A percentile compares a stretch with the other conserved stretches of the same genome.
phyloP scores from a whole-genome alignment of 176 grass and related monocot species.

The Oryza glaberrima region DNA sequence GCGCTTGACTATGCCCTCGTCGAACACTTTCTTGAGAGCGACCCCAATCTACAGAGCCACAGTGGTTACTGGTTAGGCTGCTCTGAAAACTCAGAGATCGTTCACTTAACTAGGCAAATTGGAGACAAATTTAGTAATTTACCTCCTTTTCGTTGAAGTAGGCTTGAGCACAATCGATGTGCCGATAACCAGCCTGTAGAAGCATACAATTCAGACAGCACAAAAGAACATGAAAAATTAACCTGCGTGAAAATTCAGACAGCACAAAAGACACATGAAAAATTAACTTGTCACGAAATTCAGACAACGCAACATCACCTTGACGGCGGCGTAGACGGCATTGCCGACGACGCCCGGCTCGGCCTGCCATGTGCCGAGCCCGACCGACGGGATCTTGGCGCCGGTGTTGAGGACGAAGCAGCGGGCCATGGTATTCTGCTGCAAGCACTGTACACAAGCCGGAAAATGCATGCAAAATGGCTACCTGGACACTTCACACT shows the following conservation, averaged over 20 bases:
- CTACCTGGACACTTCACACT: not conserved
- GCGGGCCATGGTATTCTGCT: conserved; percentile 53
- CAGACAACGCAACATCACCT: conserved; percentile 37
- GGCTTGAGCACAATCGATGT: conserved; percentile 41
- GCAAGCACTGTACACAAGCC: not conserved
- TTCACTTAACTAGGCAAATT: not conserved
- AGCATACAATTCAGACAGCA: not conserved
- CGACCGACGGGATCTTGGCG: conserved; percentile 82
- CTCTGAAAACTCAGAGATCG: not conserved
- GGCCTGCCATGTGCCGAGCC: conserved; percentile 87
- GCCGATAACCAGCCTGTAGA: conserved; percentile 31
- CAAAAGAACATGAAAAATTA: not conserved
- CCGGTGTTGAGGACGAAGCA: conserved; percentile 84
- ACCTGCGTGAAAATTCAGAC: not conserved
- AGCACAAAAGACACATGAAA: not conserved
- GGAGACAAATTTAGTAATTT: not conserved
- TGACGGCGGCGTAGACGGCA: conserved; percentile 78
- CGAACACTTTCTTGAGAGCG: conserved; percentile 38
- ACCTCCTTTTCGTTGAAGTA: conserved; percentile 50
- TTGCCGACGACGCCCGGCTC: conserved; percentile 55
- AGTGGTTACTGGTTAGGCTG: not conserved
- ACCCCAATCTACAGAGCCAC: conserved; percentile 13
- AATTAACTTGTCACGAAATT: not conserved
- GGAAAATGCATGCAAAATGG: not conserved
- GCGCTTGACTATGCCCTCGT: conserved; percentile 31